phyloP scores from a whole-genome alignment of 225 moss, liverwort and hornwort species.

The Pseudoscleropodium purum region DNA sequence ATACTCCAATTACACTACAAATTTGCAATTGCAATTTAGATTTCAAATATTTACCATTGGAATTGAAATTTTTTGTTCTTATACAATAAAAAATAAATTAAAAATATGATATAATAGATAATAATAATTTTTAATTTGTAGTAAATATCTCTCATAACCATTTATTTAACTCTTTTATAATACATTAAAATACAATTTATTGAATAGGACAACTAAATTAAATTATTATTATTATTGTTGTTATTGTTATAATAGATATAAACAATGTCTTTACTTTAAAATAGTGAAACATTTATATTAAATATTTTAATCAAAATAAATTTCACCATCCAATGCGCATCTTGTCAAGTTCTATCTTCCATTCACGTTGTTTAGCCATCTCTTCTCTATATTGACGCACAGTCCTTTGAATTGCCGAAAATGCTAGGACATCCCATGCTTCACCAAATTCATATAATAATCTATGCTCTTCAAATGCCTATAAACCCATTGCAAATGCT shows the following conservation, averaged over 20 bases:
- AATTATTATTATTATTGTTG: neutral
- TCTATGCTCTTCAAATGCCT: neutral
- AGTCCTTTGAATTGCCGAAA: neutral
- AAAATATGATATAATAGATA: neutral
- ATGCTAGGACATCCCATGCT: neutral
- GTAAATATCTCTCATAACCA: rapidly evolving
- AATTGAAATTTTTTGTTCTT: rapidly evolving
- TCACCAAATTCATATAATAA: neutral
- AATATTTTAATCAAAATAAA: neutral
- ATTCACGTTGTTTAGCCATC: neutral
- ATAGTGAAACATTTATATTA: too few relatives aligned
- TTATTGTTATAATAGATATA: too few relatives aligned
- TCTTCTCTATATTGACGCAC: neutral
- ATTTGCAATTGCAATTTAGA: neutral
- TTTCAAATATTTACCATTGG: too few relatives aligned
- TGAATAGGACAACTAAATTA: neutral
- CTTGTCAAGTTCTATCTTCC: neutral
- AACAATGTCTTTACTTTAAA: neutral
- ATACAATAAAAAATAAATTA: rapidly evolving
- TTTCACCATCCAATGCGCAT: neutral
- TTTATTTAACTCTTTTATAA: neutral
- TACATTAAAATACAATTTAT: neutral
- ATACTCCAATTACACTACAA: neutral
- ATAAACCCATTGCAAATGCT: neutral
- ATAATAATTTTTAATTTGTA: too few relatives aligned